Percentiles rank a stretch among this genome's conserved stretches.
phyloP scores from a whole-genome alignment of 2,329 filamentous ascomycete species.

The Pyrenochaeta sp. region DNA sequence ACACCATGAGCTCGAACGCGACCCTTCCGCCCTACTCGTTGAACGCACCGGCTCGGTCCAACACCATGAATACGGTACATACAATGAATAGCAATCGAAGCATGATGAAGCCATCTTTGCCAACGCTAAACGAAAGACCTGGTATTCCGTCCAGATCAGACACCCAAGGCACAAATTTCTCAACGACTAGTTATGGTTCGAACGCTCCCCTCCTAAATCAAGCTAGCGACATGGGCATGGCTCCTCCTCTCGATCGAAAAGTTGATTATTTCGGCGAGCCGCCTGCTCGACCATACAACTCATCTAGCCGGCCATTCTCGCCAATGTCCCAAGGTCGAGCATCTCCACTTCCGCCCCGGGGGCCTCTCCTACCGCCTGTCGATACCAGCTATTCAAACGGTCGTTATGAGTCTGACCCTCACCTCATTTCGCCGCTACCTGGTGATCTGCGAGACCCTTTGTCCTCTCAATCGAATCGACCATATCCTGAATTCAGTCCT shows the following conservation, averaged over 20 bases:
- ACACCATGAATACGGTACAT: slow-evolving; percentile 56
- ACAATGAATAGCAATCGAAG: slow-evolving; percentile 36
- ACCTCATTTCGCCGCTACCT: slow-evolving; percentile 29
- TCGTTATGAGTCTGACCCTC: slow-evolving; percentile 33
- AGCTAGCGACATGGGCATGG: slow-evolving; percentile 67
- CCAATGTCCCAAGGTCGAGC: slow-evolving; percentile 41
- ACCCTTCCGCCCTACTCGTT: slow-evolving; percentile 58
- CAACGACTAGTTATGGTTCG: slow-evolving; percentile 67
- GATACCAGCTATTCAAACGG: slow-evolving; percentile 38
- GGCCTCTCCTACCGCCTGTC: slow-evolving; percentile 35
- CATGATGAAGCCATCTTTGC: slow-evolving; percentile 50
- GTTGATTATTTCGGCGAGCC: slow-evolving; percentile 40
- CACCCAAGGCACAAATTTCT: slow-evolving; percentile 65
- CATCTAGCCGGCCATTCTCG: slow-evolving; percentile 37
- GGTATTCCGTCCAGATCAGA: slow-evolving; percentile 46
- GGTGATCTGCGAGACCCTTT: slow-evolving; percentile 25
- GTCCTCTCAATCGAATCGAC: slow-evolving; percentile 18
- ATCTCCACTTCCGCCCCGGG: slow-evolving; percentile 35
- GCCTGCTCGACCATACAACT: slow-evolving; percentile 27
- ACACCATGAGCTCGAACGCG: slow-evolving; percentile 39
- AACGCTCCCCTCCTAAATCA: slow-evolving; percentile 69
- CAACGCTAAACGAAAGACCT: slow-evolving; percentile 53
- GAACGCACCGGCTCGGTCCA: slow-evolving; percentile 63
- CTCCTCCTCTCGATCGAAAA: slow-evolving; percentile 37
- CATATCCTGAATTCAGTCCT: slow-evolving; percentile 42